Evolutionary conservation across 75 land plant species (phyloP).

Genomic region (Cunninghamia lanceolata): DNA sequence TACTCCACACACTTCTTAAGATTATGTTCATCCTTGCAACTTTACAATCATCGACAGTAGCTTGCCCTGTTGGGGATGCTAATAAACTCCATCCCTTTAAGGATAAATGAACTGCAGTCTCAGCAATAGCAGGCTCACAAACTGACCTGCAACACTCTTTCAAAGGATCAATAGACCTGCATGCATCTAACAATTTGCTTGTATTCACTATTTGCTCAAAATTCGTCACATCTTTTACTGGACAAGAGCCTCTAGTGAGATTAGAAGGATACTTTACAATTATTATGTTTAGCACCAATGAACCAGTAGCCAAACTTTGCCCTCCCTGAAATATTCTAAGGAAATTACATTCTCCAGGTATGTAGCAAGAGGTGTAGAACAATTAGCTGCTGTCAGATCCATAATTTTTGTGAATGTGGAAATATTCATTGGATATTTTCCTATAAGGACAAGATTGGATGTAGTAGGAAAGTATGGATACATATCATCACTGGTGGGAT

Average conservation of each 20-base stretch:
- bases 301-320: constrained; percentile 46
- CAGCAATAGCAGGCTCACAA: constrained; percentile 71
- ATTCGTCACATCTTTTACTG: constrained; percentile 53
- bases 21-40: too few relatives aligned
- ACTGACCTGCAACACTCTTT: constrained; percentile 92
- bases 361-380: constrained; percentile 68
- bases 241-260: constrained; percentile 91
- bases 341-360: constrained; percentile 91
- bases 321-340: constrained; percentile 76
- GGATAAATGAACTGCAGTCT: constrained; percentile 74
- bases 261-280: constrained; percentile 66
- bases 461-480: constrained; percentile 54
- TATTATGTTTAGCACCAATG: constrained; percentile 52
- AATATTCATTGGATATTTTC: constrained; percentile 68
- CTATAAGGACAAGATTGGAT: constrained; percentile 62
- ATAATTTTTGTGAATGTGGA: constrained; percentile 43
- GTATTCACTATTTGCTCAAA: constrained; percentile 78
- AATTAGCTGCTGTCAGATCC: constrained; percentile 80
- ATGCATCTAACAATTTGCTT: constrained; percentile 73
- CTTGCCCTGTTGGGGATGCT: constrained; percentile 25
- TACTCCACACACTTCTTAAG: too few relatives aligned
- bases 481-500: constrained; percentile 39
- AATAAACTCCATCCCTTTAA: constrained; percentile 13
- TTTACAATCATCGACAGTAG: constrained; percentile 75
- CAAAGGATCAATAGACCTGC: constrained; percentile 77